phyloP scores from a whole-genome alignment of 805 yeast species.

The Schizosaccharomyces octosporus region DNA sequence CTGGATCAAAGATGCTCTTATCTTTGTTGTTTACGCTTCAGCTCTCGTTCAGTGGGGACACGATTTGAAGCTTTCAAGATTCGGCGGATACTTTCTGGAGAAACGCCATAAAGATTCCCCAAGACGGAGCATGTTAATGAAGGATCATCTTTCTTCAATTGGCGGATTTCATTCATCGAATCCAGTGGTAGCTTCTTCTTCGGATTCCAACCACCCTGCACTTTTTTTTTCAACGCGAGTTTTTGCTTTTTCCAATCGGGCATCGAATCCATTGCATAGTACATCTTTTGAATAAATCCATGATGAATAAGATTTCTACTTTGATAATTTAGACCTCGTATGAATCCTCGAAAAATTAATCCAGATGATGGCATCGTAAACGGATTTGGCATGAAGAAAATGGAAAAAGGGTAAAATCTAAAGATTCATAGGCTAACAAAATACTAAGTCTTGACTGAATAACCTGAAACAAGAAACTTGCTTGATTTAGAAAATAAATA shows the following conservation, averaged over 20 bases:
- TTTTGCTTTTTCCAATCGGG: background rate
- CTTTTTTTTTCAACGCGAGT: background rate
- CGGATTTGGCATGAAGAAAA: too few species aligned
- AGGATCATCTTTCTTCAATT: constrained; percentile 24
- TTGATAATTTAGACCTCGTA: too few species aligned
- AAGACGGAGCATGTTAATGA: constrained; percentile 33
- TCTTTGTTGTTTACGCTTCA: background rate
- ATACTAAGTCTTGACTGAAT: too few species aligned
- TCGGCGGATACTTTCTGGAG: constrained; percentile 11
- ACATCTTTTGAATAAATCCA: too few species aligned
- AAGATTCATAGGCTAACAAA: too few species aligned
- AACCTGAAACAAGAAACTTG: too few species aligned
- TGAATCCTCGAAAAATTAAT: too few species aligned
- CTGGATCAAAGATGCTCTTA: background rate
- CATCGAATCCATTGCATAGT: too few species aligned
- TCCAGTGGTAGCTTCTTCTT: background rate
- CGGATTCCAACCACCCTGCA: background rate
- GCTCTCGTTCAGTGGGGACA: background rate
- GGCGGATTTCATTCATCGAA: background rate
- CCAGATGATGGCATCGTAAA: too few species aligned
- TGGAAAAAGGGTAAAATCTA: too few species aligned
- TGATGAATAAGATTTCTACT: too few species aligned
- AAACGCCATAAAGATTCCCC: constrained; percentile 22
- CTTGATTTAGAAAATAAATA: too few species aligned
- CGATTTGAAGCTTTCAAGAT: constrained; percentile 1